Base-by-base conservation (phyloP, 768 basidiomycete species). In the Boletellus ananas region DNA sequence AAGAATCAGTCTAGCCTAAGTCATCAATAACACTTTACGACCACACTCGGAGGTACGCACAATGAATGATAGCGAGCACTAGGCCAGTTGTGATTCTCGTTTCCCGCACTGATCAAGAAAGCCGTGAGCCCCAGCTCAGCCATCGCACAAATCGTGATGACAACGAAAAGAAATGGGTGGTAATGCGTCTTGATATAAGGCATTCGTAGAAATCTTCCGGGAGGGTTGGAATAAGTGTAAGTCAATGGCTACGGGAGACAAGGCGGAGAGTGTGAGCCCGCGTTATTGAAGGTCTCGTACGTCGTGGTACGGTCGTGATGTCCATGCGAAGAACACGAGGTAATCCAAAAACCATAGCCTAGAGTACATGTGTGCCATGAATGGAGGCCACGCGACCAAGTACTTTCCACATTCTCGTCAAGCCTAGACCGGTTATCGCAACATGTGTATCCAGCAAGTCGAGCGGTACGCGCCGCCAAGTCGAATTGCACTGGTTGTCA, bases 81-180 rank as follows among this genome's bases (percentile, higher is more conserved):
- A 3, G 81, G 75, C 81, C 82, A 88, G 38, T 76, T 80, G 11
- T 72, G 67, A 45, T 76, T 70, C 58, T 82, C 80, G 62, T 84
- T 85, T 18, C 85, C 85, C 6, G 79, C 76, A 50, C 78, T 80
- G 61, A 90, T 79, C 61, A 90, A 71, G 68, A 84, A 90, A 20
- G 84, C 79, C 16, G 85, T 81, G 46, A 91, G 78, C 45, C 84
- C 85, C 45, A 90, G 76, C 66, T 90, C 87, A 17, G 85, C 80
- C 64, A 87, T 74, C 21, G 80, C 84, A 41, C 75, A 79, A 38
- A 85, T 71, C 8, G 81, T 76, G 71, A 90, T 85, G 61, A 87
- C 68, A 11, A 75, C 67, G 55, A 84, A 84, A 36, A 84, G 68
- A 54, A 82, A 74, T 2, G 83, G 83, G 51, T 84, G 81, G 52